A percentile compares a stretch with the other conserved stretches of the same genome.
Conservation (phyloP, 805 yeast genomes). For the Nakazawaea molendinolei region DNA sequence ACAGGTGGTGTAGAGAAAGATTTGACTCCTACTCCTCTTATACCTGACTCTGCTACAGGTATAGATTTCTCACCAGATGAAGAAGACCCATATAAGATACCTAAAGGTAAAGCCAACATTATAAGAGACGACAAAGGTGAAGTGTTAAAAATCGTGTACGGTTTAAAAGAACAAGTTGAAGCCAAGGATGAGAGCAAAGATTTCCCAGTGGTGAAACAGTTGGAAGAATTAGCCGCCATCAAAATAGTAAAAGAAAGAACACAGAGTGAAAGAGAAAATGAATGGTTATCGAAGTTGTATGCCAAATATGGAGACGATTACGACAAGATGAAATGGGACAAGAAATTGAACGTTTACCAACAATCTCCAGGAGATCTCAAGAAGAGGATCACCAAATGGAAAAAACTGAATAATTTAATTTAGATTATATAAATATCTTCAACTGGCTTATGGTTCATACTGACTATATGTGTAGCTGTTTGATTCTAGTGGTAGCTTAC, state of each 20-base stretch:
- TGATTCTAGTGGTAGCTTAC: too few relatives aligned
- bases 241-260: slow-evolving; percentile 40
- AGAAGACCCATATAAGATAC: slow-evolving; percentile 54
- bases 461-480: too few relatives aligned
- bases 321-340: slow-evolving; percentile 88
- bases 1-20: slow-evolving; percentile 80
- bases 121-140: slow-evolving; percentile 64
- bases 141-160: slow-evolving; percentile 62
- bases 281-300: slow-evolving; percentile 59
- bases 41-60: slow-evolving; percentile 24
- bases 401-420: slow-evolving; percentile 32
- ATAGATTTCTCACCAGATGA: slow-evolving; percentile 21
- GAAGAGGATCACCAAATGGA: slow-evolving; percentile 68
- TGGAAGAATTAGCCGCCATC: slow-evolving; percentile 54
- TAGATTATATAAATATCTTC: too few relatives aligned
- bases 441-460: too few relatives aligned
- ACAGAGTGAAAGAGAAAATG: slow-evolving; percentile 67
- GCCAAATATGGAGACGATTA: slow-evolving; percentile 85
- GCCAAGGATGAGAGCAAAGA: slow-evolving; percentile 20
- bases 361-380: slow-evolving; percentile 80
- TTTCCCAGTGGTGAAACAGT: slow-evolving; percentile 59
- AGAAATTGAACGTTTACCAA: slow-evolving; percentile 74
- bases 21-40: slow-evolving; percentile 32
- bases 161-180: slow-evolving; percentile 44
- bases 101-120: slow-evolving; percentile 74